Evolutionary conservation across 768 basidiomycete genomes (phyloP).

Genomic region (Podaxis rugospora): DNA sequence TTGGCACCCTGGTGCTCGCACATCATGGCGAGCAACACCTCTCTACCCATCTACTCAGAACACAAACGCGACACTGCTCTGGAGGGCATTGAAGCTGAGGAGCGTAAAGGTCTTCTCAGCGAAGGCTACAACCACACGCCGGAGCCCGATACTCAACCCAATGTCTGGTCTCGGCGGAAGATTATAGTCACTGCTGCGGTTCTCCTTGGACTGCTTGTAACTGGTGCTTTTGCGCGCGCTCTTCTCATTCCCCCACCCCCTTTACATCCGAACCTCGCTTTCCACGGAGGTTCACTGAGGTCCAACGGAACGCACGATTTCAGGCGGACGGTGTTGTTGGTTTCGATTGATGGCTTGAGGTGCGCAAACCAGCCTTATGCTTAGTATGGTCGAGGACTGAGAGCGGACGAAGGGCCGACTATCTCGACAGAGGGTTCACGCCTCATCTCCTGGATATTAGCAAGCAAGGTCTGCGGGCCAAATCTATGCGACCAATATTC

Average conservation of each 20-base stretch:
- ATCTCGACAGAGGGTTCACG: slow-evolving; percentile 80
- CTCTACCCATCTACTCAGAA: not conserved
- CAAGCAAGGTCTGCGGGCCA: slow-evolving; percentile 79
- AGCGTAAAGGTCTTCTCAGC: slow-evolving; percentile 36
- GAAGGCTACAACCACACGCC: slow-evolving; percentile 22
- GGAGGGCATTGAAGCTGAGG: slow-evolving; percentile 20
- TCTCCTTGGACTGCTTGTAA: slow-evolving; percentile 39
- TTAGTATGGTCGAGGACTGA: not conserved
- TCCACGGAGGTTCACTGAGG: slow-evolving; percentile 38
- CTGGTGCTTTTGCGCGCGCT: slow-evolving; percentile 36
- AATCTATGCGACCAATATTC: slow-evolving; percentile 84
- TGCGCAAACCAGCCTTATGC: slow-evolving; percentile 22
- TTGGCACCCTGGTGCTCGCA: not conserved
- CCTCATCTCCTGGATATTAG: slow-evolving; percentile 80
- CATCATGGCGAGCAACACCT: not conserved
- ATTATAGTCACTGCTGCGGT: slow-evolving; percentile 31
- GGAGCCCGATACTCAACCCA: slow-evolving; percentile 16
- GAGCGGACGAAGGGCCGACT: slow-evolving; percentile 59
- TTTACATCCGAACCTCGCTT: slow-evolving; percentile 17
- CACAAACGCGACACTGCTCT: not conserved
- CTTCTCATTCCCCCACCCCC: slow-evolving; percentile 18
- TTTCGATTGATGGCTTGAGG: slow-evolving; percentile 87
- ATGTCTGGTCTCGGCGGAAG: slow-evolving; percentile 34
- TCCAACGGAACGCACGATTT: slow-evolving; percentile 85
- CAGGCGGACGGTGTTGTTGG: slow-evolving; percentile 74